Conservation (phyloP, 306 rosid species). For the Cicer chorassanicum region DNA sequence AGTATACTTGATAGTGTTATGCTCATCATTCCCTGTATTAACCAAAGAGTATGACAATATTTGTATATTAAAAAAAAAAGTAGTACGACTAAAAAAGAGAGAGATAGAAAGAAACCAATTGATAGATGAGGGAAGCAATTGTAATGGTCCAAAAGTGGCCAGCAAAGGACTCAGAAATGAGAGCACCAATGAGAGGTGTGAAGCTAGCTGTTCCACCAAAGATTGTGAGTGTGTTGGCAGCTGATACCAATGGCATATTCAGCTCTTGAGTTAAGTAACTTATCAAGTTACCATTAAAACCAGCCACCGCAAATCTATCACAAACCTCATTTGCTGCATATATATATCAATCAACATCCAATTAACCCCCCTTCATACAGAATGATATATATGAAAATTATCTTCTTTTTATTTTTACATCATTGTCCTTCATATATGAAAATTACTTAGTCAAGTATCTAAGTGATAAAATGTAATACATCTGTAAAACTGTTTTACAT, state of each 20-base stretch:
- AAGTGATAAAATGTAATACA: too few relatives aligned
- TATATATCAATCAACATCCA: too few relatives aligned
- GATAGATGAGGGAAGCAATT: constrained; percentile 53
- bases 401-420: too few relatives aligned
- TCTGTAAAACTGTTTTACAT: too few relatives aligned
- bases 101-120: constrained; percentile 50
- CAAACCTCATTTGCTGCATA: constrained; percentile 82
- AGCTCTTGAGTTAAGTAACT: constrained; percentile 72
- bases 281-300: constrained; percentile 74
- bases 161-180: constrained; percentile 51
- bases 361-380: not conserved
- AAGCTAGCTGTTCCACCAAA: constrained; percentile 69
- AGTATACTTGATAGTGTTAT: constrained; percentile 65
- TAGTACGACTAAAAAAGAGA: not conserved
- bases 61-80: too few relatives aligned
- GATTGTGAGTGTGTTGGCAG: constrained; percentile 74
- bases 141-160: constrained; percentile 49
- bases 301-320: constrained; percentile 72
- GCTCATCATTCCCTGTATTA: constrained; percentile 58
- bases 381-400: not conserved
- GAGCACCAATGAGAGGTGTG: constrained; percentile 60
- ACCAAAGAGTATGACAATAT: not conserved
- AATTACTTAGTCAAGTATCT: too few relatives aligned
- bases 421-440: too few relatives aligned
- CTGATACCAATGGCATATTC: constrained; percentile 74